Base-by-base conservation (phyloP, 2,329 filamentous ascomycete genomes). In the Aspergillus ochraceoroseus region DNA sequence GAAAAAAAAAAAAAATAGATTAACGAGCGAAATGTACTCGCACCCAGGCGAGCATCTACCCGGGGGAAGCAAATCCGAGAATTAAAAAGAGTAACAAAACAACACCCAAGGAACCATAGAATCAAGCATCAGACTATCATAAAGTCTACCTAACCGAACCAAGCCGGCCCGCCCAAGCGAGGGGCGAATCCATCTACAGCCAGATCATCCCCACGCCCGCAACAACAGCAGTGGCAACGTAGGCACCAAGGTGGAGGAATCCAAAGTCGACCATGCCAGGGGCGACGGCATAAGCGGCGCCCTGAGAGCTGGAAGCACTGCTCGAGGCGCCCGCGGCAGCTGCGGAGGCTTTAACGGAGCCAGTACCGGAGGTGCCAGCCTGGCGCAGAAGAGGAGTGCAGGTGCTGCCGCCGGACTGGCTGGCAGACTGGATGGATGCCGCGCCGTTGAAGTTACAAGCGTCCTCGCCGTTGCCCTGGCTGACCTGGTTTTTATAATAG, bases 371-470 rank as follows among this genome's bases (percentile, higher is more conserved):
- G 29, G 54, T 47, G 22, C 64, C 65, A 26, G 68, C 66, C 46
- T 67, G 52, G 29, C 57, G 54, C 41, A 70, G 57, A 34, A 67
- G 46, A 4, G 52, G 41, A 4, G 51, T 46, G 52, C 68, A 70
- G 32, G 54, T 50, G 23, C 62, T 63, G 8, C 56, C 63, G 8
- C 56, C 56, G 4, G 64, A 47, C 32, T 51, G 51, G 28, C 47
- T 56, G 3, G 65, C 41, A 2, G 53, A 47, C 38, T 66, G 56
- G n/a, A 55, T 61, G 7, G 54, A 50, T 20, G 68, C 68, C 19
- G 61, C 59, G 27, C 68, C 66, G 26, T 55, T 51, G 47, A 71
- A 71, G 48, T 68, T 60, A 43, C 68, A 71, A 26, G 67, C 66
- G 15, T 54, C 52, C 11, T 53, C 54, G 26, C 53, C 58, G 28